phyloP scores from a whole-genome alignment of 805 yeast genomes.

The Brettanomyces nanus region DNA sequence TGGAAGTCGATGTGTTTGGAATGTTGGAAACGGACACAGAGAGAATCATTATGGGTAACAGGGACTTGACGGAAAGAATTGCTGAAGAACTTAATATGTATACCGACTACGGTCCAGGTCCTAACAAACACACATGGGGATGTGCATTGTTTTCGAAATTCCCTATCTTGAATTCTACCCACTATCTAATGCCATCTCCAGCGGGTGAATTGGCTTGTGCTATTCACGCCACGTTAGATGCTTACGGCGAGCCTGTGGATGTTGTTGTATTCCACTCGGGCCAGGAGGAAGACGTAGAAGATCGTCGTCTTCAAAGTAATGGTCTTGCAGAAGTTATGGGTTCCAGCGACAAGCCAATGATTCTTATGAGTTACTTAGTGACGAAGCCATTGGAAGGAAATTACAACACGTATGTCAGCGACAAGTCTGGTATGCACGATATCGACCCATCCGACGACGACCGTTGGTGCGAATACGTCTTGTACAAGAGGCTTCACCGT shows the following conservation, averaged over 20 bases:
- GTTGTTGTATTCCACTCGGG: conserved; percentile 97
- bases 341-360: conserved; percentile 69
- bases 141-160: conserved; percentile 85
- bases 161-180: conserved; percentile 86
- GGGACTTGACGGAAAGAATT: conserved; percentile 84
- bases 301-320: conserved; percentile 77
- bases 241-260: conserved; percentile 81
- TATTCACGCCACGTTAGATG: conserved; percentile 88
- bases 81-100: conserved; percentile 94
- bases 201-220: conserved; percentile 99
- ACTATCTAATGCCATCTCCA: conserved; percentile 90
- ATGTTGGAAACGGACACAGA: conserved; percentile 90
- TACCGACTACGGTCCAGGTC: conserved; percentile 96
- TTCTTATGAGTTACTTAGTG: conserved; percentile 83
- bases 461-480: conserved; percentile 96
- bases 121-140: conserved; percentile 98
- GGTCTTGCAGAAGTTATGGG: conserved; percentile 77
- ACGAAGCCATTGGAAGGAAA: conserved; percentile 84
- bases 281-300: conserved; percentile 95
- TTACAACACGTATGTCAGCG: conserved; percentile 85
- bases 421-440: conserved; percentile 79
- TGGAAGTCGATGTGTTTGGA: conserved; percentile 88
- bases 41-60: conserved; percentile 87
- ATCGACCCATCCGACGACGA: conserved; percentile 93
- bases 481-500: conserved; percentile 79